Evolutionary conservation across 768 basidiomycete species (phyloP), one percentile per base, ranked within the genome.

Genomic region (Mycena filopes): DNA sequence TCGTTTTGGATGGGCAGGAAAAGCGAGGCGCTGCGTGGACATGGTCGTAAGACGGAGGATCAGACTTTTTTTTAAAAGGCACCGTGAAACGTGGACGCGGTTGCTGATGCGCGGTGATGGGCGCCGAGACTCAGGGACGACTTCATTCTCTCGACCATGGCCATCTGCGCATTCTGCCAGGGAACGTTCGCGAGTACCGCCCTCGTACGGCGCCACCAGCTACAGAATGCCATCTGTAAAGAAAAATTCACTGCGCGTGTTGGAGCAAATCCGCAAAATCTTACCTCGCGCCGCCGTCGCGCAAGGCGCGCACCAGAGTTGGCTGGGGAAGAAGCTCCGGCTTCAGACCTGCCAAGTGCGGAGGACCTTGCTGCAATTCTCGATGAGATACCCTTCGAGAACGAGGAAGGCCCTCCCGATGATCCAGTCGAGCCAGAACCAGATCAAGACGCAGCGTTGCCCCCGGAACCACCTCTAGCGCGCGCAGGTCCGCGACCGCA

Each of bases 401-500:
- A n/a, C 38, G 26, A 49, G 13, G 18, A 16, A 2, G 3, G 6
- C 16, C 8, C 45, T 15, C 15, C 33, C 4, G 33, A 53, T 4
- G 2, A 6, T 28, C 11, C 56, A 2, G 23, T 13, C 7, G 0
- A 9, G 23, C 45, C 9, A 12, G 48, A 26, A 1, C 26, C 25
- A 8, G 58, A 59, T n/a, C 58, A 59, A 48, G 58, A 59, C 42
- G 58, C 48, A 18, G 40, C 48, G 12, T 18, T 29, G n/a, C 58
- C 58, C 4, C 23, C 47, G 2, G 23, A 46, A 3, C 21, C 31
- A 18, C n/a, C 38, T 4, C 2, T 10, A 8, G 20, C 25, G 16
- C 47, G 26, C 15, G 18, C 47, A 1, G 48, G 47, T 18, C 3
- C 12, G 6, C 48, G 58, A 12, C 36, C 58, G 2, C 38, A 42